Evolutionary conservation across 2,329 filamentous ascomycete genomes (phyloP).

Genomic region (Colletotrichum sansevieriae): DNA sequence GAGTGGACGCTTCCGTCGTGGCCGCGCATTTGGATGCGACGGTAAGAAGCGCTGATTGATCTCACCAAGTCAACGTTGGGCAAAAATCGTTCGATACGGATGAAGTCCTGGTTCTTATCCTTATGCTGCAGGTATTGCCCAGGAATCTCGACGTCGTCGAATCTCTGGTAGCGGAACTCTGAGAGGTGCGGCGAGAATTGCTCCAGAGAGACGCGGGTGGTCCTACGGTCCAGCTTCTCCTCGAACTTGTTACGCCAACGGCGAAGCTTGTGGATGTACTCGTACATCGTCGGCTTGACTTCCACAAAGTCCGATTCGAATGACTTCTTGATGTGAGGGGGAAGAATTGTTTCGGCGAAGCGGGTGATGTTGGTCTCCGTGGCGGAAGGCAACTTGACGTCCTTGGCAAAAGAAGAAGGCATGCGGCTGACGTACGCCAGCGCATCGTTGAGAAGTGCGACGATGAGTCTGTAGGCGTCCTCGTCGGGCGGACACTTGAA

Average conservation of each 20-base stretch:
- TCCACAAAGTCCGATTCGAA: conserved; percentile 98
- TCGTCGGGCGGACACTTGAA: conserved; percentile 99
- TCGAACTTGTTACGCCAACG: conserved; percentile 98
- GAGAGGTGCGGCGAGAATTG: conserved; percentile 90
- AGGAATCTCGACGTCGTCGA: conserved; percentile 97
- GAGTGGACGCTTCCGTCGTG: conserved; percentile 98
- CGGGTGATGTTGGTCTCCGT: conserved; percentile 97
- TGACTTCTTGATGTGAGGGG: conserved; percentile 92
- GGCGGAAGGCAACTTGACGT: conserved; percentile 88
- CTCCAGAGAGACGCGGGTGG: conserved; percentile 81
- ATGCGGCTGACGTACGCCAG: conserved; percentile 91
- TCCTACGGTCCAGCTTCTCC: conserved; percentile 91
- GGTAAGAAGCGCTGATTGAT: conserved; percentile 90
- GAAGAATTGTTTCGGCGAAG: conserved; percentile 96
- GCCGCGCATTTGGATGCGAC: conserved; percentile 93
- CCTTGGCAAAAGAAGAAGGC: conserved; percentile 87
- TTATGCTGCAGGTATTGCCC: conserved; percentile 97
- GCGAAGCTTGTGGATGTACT: conserved; percentile 97
- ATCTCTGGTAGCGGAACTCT: conserved; percentile 97
- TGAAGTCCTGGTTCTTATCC: conserved; percentile 99
- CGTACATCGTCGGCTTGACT: conserved; percentile 96
- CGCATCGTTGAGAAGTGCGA: conserved; percentile 96
- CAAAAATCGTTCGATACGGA: conserved; percentile 96
- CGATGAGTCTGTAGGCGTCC: conserved; percentile 96
- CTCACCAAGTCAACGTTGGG: conserved; percentile 94